Conservation (phyloP, 1,284 basidiomycete species). For the Microbotryomycetes sp. region DNA sequence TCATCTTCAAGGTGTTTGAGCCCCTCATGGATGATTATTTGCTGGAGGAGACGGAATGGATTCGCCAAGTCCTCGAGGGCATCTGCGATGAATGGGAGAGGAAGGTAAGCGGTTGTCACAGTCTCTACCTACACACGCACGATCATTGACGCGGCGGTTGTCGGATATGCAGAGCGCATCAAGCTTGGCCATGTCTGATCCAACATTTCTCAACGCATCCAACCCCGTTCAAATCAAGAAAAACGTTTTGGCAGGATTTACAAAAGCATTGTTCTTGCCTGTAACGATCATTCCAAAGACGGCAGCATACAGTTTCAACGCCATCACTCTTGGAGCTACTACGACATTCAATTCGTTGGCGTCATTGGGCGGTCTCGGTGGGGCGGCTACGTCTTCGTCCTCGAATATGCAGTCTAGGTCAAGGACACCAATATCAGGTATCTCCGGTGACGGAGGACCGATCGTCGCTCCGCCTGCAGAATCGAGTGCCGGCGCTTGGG, state of each 20-base stretch:
- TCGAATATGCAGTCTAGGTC: background rate
- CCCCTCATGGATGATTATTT: slow-evolving; percentile 94
- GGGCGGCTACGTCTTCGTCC: background rate
- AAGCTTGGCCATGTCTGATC: slow-evolving; percentile 39
- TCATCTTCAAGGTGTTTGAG: slow-evolving; percentile 89
- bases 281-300: slow-evolving; percentile 94
- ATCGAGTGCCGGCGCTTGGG: background rate
- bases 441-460: background rate
- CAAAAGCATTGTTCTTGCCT: slow-evolving; percentile 78
- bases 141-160: slow-evolving; percentile 14
- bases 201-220: slow-evolving; percentile 66
- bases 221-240: slow-evolving; percentile 90
- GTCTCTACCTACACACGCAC: background rate
- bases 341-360: slow-evolving; percentile 66
- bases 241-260: slow-evolving; percentile 85
- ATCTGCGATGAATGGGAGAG: slow-evolving; percentile 75
- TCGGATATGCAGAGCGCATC: slow-evolving; percentile 16
- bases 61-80: slow-evolving; percentile 64
- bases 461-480: background rate
- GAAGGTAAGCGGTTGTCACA: slow-evolving; percentile 47
- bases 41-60: slow-evolving; percentile 79
- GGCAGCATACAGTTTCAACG: slow-evolving; percentile 65
- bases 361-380: slow-evolving; percentile 6
- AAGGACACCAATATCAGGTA: slow-evolving; percentile 7
- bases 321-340: slow-evolving; percentile 54